Evolutionary conservation across 2,329 filamentous ascomycete genomes (phyloP).

Genomic region (Annulohypoxylon truncatum): DNA sequence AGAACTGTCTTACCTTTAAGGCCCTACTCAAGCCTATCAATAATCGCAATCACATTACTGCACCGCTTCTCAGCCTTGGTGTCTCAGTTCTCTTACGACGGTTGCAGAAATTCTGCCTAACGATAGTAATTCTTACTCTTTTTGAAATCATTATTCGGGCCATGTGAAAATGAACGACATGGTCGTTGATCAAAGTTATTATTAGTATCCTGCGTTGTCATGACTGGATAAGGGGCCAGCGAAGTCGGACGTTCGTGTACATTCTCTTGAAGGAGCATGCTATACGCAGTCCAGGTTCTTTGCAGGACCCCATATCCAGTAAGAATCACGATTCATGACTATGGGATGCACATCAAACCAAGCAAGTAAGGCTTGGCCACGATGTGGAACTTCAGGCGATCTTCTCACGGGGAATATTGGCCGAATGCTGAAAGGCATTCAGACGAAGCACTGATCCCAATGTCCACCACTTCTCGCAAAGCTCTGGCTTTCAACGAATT

Average conservation of each 20-base stretch:
- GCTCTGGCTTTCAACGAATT: constrained; percentile 78
- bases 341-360: constrained; percentile 23
- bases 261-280: constrained; percentile 9
- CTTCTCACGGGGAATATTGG: constrained; percentile 19
- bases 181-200: constrained; percentile 19
- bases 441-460: constrained; percentile 74
- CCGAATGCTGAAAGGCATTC: constrained; percentile 26
- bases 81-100: constrained; percentile 36
- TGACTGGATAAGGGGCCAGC: constrained; percentile 1
- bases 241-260: constrained; percentile 13
- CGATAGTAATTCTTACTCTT: not conserved
- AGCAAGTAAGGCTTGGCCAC: constrained; percentile 10
- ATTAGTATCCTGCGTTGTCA: constrained; percentile 29
- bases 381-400: constrained; percentile 9
- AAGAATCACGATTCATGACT: constrained; percentile 14
- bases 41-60: constrained; percentile 5
- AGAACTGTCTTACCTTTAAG: constrained; percentile 36
- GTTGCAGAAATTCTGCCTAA: constrained; percentile 40
- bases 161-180: constrained; percentile 19
- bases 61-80: constrained; percentile 29
- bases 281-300: constrained; percentile 1
- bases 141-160: constrained; percentile 10
- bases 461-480: constrained; percentile 79
- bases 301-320: not conserved
- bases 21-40: constrained; percentile 37